These are phyloP conservation scores for Pholiota adiposa DNA, from an alignment of 1,284 basidiomycete species.

Conservation along the genomic window DNA sequence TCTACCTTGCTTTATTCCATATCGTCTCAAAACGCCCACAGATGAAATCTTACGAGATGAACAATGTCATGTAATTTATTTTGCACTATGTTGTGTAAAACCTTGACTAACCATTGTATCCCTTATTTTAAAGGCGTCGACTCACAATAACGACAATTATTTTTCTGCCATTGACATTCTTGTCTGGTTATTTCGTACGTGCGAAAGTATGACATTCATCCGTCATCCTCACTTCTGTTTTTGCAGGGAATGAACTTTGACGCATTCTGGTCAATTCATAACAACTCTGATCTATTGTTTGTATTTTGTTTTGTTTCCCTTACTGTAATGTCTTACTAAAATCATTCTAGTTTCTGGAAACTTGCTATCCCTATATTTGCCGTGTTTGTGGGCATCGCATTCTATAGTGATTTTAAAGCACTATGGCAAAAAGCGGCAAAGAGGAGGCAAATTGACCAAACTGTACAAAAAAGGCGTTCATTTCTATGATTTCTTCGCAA, in stretches of 20 bases:
- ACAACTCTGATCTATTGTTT: conserved; percentile 57
- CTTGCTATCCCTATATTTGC: conserved; percentile 65
- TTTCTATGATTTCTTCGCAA: not conserved
- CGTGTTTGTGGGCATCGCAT: conserved; percentile 55
- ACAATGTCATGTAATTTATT: conserved; percentile 62
- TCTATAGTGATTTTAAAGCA: conserved; percentile 53
- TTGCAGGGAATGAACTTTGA: conserved; percentile 72
- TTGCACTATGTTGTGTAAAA: not conserved
- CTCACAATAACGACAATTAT: conserved; percentile 66
- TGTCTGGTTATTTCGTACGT: conserved; percentile 74
- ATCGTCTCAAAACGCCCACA: not conserved
- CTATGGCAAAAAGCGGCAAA: conserved; percentile 24
- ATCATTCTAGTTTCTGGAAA: conserved; percentile 60
- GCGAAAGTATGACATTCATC: not conserved
- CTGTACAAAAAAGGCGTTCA: not conserved
- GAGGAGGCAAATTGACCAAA: not conserved
- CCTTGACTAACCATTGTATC: not conserved
- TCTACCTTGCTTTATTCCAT: not conserved
- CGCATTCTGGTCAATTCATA: conserved; percentile 49
- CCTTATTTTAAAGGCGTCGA: conserved; percentile 38
- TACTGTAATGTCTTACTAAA: not conserved
- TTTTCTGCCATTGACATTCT: conserved; percentile 66
- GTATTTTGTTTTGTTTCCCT: conserved; percentile 22
- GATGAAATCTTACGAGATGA: conserved; percentile 69
- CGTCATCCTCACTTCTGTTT: not conserved